Evolutionary conservation across 176 grass and related monocot species (phyloP).

Genomic region (Oryza officinalis): DNA sequence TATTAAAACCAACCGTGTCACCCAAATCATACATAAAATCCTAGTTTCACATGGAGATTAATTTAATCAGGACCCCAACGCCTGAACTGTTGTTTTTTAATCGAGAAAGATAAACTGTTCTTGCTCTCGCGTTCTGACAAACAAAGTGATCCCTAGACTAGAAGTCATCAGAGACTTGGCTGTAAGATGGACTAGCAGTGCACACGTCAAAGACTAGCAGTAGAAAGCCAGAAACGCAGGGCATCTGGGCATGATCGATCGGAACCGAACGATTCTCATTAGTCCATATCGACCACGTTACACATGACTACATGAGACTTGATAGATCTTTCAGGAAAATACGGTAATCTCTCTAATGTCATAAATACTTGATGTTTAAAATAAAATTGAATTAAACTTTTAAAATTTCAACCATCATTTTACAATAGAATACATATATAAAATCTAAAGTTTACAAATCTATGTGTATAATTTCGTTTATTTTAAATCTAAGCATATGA

Average conservation of each 20-base stretch:
- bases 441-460: too few relatives aligned
- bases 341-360: too few relatives aligned
- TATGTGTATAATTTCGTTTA: too few relatives aligned
- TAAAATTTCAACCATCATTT: too few relatives aligned
- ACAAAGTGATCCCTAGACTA: not conserved
- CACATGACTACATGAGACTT: not conserved
- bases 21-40: not conserved
- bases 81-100: not conserved
- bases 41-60: not conserved
- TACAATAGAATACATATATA: too few relatives aligned
- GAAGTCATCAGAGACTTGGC: not conserved
- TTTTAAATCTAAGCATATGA: too few relatives aligned
- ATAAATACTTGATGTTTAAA: too few relatives aligned
- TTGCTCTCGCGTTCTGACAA: not conserved
- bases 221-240: not conserved
- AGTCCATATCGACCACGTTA: not conserved
- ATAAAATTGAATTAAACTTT: too few relatives aligned
- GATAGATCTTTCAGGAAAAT: not conserved
- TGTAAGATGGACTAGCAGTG: not conserved
- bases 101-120: too few relatives aligned
- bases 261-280: not conserved
- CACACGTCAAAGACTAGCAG: not conserved
- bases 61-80: not conserved
- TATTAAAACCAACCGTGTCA: not conserved
- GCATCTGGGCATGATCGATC: not conserved